phyloP scores from a whole-genome alignment of 768 basidiomycete species.

The Pluteus cervinus region DNA sequence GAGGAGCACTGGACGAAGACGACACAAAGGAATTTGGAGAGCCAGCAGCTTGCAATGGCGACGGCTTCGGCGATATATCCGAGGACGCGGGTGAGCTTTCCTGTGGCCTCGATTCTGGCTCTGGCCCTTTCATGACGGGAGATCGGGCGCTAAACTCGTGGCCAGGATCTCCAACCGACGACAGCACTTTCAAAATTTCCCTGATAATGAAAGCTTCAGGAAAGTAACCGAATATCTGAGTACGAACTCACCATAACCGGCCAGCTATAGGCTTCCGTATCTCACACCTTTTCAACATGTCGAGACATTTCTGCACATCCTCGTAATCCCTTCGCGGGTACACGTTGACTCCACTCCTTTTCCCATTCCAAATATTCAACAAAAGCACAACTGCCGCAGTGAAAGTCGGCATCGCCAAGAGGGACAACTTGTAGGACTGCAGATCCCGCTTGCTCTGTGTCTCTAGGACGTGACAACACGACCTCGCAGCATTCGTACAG shows the following conservation, averaged over 20 bases:
- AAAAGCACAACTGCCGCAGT: constrained; percentile 49
- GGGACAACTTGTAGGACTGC: constrained; percentile 15
- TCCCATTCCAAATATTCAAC: constrained; percentile 62
- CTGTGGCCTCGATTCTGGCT: too few species aligned
- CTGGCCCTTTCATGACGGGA: too few species aligned
- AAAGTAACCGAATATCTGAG: neutral
- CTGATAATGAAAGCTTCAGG: constrained; percentile 12
- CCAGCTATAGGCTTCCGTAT: constrained; percentile 35
- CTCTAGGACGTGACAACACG: constrained; percentile 68
- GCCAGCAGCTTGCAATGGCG: neutral
- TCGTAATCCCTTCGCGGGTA: constrained; percentile 48
- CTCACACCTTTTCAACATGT: constrained; percentile 38
- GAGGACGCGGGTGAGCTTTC: too few species aligned
- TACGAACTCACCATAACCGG: constrained; percentile 26
- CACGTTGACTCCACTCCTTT: constrained; percentile 35
- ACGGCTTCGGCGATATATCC: neutral
- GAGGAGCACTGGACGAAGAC: neutral
- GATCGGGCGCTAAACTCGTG: too few species aligned
- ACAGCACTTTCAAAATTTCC: constrained; percentile 31
- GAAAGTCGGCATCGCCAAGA: constrained; percentile 27
- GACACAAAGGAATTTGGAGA: neutral
- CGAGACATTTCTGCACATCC: constrained; percentile 56
- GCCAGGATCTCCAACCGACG: constrained; percentile 26
- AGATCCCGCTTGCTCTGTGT: constrained; percentile 25
- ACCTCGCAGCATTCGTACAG: constrained; percentile 80